Evolutionary conservation across 441 rosid species (phyloP).

Genomic region (Populus trichocarpa): DNA sequence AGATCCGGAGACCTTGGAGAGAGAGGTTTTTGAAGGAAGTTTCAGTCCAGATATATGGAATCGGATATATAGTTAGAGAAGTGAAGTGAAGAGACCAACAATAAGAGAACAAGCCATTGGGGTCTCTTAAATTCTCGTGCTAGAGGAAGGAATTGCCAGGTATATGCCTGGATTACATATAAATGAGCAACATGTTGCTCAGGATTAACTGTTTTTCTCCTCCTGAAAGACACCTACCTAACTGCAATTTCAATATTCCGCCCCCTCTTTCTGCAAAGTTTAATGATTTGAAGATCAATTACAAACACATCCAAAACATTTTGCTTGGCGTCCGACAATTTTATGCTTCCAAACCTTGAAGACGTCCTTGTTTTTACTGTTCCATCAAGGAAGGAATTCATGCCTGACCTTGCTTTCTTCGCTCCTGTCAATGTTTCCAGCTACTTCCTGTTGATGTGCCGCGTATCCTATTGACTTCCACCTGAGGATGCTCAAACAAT

Average conservation of each 20-base stretch:
- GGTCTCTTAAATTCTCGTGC: slow-evolving; percentile 25
- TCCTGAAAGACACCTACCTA: slow-evolving; percentile 52
- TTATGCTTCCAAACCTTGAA: background rate
- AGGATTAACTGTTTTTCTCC: slow-evolving; percentile 58
- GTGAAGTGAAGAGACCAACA: too few relatives aligned
- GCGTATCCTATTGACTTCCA: background rate
- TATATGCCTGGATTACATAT: slow-evolving; percentile 45
- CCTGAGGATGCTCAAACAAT: background rate
- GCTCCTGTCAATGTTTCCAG: background rate
- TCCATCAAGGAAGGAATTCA: background rate
- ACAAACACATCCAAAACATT: slow-evolving; percentile 5
- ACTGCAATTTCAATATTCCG: slow-evolving; percentile 56
- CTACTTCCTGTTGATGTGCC: background rate
- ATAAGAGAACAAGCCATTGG: background rate
- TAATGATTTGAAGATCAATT: slow-evolving; percentile 61
- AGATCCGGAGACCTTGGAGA: slow-evolving; percentile 32
- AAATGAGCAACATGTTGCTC: slow-evolving; percentile 38
- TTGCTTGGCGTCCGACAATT: background rate
- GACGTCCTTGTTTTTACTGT: background rate
- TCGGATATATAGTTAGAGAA: background rate
- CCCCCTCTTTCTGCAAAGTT: slow-evolving; percentile 36
- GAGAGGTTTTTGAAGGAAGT: slow-evolving; percentile 26
- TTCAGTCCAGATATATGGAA: slow-evolving; percentile 42
- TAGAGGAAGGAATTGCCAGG: slow-evolving; percentile 42
- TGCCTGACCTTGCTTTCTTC: background rate